Conservation (phyloP, 306 rosid species). For the Sicyos edulis region DNA sequence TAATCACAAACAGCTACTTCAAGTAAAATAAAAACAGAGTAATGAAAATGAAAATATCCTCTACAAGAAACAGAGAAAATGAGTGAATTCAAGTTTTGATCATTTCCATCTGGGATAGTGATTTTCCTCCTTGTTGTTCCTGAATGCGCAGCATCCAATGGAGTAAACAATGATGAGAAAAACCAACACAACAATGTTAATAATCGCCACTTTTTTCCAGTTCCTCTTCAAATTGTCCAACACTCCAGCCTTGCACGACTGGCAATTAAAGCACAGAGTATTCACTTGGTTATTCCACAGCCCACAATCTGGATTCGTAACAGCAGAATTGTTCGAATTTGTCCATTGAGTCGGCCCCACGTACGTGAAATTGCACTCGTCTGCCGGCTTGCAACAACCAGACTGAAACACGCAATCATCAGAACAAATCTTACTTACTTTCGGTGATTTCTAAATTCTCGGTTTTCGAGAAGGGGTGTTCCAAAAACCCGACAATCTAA, state of each 20-base stretch:
- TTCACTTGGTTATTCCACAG: slow-evolving; percentile 40
- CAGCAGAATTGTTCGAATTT: neutral
- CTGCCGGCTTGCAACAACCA: slow-evolving; percentile 82
- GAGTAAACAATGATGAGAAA: slow-evolving; percentile 65
- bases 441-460: no score
- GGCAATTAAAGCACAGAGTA: slow-evolving; percentile 56
- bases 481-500: no score
- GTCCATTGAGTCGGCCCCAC: slow-evolving; percentile 41
- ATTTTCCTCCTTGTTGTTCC: slow-evolving; percentile 53
- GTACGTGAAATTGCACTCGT: slow-evolving; percentile 40
- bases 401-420: slow-evolving; percentile 34
- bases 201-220: slow-evolving; percentile 63
- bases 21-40: neutral
- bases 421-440: neutral
- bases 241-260: slow-evolving; percentile 81
- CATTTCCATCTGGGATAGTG: slow-evolving; percentile 31
- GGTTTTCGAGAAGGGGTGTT: no score
- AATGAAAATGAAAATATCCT: neutral
- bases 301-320: slow-evolving; percentile 40
- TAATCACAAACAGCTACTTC: neutral
- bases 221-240: slow-evolving; percentile 52
- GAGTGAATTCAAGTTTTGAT: neutral
- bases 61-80: neutral
- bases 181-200: slow-evolving; percentile 48
- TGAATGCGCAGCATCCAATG: slow-evolving; percentile 77